Evolutionary conservation across 768 basidiomycete species (phyloP), one percentile per base, ranked within the genome.

Genomic region (Boletus subparvulus): DNA sequence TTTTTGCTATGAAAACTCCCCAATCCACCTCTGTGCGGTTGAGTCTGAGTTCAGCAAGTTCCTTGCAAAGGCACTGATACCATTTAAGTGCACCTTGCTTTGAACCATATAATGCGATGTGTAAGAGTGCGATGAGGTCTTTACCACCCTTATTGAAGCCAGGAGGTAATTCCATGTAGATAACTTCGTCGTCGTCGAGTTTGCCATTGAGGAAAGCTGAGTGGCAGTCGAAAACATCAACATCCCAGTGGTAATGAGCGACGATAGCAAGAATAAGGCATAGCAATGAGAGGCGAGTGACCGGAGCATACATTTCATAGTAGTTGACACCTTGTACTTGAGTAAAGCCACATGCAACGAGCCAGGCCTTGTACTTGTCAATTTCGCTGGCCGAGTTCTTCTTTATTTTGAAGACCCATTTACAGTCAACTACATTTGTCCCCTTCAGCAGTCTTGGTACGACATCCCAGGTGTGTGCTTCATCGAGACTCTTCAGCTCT

Each of bases 351-450:
- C 28, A 7, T 2, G 32, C 32, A 6, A 52, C 6, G 2, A 52
- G 26, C 1, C 13, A 3, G 0, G 41, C 41, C 24, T 61, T 63
- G 19, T 63, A 53, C 7, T 68, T 63, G 3, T 59, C 51, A 28
- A 80, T 65, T 0, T 61, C 46, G 13, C 79, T 77, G 1, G 61
- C 37, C 1, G 66, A 59, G 50, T 79, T 74, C 37, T 64, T 53
- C 63, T 83, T 83, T 17, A 70, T 59, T 32, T 62, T 64, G 59
- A 73, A 82, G 17, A 80, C 76, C 75, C 76, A 80, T n/a, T 72
- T 68, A 12, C 61, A 63, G 3, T 68, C 61, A 2, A 60, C 6
- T 10, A 60, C 11, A 30, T 58, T 52, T 7, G 51, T 52, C 0
- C 21, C 21, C 21, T 52, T 52, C 10, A 24, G 42, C 14, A 4